Evolutionary conservation across 2,329 filamentous ascomycete species (phyloP).

Genomic region (Thielaviopsis euricoi): DNA sequence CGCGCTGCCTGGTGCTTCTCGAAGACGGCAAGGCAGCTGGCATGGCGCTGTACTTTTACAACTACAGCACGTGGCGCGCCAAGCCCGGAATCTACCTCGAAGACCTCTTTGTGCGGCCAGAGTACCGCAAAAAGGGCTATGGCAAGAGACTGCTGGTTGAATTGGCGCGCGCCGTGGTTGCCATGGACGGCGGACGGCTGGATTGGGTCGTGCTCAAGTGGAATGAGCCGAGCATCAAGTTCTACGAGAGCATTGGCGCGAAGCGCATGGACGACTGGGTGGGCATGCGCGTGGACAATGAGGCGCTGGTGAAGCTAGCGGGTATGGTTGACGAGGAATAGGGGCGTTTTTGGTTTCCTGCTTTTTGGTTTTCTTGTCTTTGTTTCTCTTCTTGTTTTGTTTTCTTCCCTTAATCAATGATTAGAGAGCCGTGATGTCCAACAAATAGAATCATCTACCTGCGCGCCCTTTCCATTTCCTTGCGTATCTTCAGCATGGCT

Average conservation of each 20-base stretch:
- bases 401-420: not conserved
- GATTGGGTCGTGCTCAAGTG: constrained; percentile 89
- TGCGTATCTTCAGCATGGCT: not conserved
- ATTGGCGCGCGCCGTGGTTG: constrained; percentile 63
- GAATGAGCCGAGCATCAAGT: constrained; percentile 80
- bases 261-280: constrained; percentile 54
- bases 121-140: constrained; percentile 59
- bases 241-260: constrained; percentile 62
- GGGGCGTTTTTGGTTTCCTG: too few species aligned
- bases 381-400: not conserved
- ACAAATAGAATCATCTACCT: not conserved
- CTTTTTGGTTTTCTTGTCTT: not conserved
- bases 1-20: constrained; percentile 58
- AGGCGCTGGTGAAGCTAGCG: constrained; percentile 45
- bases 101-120: constrained; percentile 67
- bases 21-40: constrained; percentile 38
- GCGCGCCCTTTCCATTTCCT: not conserved
- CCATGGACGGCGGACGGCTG: constrained; percentile 55
- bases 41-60: constrained; percentile 88
- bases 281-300: constrained; percentile 56
- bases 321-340: constrained; percentile 16
- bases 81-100: constrained; percentile 82
- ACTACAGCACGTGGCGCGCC: constrained; percentile 88
- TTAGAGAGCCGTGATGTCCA: not conserved
- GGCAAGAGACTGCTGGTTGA: constrained; percentile 58